These are phyloP conservation scores for Penicillium soppii DNA, from an alignment of 495 filamentous ascomycete species.

Conservation along the genomic window DNA sequence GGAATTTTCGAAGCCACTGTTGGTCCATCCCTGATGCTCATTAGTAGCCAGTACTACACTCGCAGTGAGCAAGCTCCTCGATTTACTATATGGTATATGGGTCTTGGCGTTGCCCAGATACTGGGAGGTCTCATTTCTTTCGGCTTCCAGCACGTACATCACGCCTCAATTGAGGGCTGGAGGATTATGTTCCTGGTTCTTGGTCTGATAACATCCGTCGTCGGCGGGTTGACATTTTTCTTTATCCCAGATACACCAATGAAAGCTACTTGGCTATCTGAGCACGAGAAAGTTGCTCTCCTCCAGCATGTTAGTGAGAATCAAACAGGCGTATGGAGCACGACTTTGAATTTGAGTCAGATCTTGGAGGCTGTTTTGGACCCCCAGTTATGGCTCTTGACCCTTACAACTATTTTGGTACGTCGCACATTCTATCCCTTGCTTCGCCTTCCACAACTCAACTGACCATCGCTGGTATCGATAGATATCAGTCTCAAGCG, in stretches of 20 bases:
- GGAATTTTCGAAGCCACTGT: conserved; percentile 67
- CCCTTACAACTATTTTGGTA: conserved; percentile 34
- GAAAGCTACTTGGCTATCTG: conserved; percentile 55
- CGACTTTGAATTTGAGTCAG: conserved; percentile 38
- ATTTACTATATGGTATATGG: conserved; percentile 64
- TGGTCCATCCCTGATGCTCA: conserved; percentile 54
- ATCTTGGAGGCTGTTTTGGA: conserved; percentile 33
- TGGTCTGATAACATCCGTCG: conserved; percentile 56
- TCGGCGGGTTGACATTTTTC: conserved; percentile 50
- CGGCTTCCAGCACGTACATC: conserved; percentile 41
- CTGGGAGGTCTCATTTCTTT: conserved; percentile 60
- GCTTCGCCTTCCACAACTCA: neutral
- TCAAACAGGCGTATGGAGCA: conserved; percentile 55
- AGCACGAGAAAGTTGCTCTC: conserved; percentile 49
- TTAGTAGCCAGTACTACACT: conserved; percentile 57
- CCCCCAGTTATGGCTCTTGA: conserved; percentile 38
- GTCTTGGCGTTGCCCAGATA: conserved; percentile 61
- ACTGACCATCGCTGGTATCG: neutral
- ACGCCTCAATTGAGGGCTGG: conserved; percentile 52
- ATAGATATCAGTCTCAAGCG: conserved; percentile 54
- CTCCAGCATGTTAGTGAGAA: conserved; percentile 49
- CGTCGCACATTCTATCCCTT: neutral
- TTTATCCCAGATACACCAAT: conserved; percentile 60
- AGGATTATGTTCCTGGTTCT: conserved; percentile 64
- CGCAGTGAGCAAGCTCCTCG: conserved; percentile 61